Evolutionary conservation across 179 eudicot species (phyloP).

Genomic region (Carnegiea gigantea): DNA sequence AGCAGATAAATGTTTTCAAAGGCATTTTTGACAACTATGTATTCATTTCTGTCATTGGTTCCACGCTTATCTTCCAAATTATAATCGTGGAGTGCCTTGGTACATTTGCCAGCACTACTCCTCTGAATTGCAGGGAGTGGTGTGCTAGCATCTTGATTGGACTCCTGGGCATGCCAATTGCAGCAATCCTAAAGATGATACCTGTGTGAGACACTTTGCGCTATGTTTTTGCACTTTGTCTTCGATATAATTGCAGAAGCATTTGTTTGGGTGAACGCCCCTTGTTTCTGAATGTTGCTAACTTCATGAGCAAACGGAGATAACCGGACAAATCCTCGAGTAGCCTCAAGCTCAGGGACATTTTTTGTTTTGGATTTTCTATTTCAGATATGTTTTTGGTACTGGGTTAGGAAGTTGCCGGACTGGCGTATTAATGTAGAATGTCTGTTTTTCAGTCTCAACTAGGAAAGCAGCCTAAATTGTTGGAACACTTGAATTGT

Average conservation of each 20-base stretch:
- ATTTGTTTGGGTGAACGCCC: constrained; percentile 3
- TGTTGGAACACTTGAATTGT: neutral
- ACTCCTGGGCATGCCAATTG: constrained; percentile 87
- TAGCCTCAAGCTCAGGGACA: neutral
- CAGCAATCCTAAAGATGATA: constrained; percentile 60
- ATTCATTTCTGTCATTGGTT: constrained; percentile 58
- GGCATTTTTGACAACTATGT: constrained; percentile 83
- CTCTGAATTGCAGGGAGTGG: constrained; percentile 70
- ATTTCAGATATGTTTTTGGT: neutral
- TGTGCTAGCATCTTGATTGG: constrained; percentile 59
- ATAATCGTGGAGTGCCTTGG: constrained; percentile 78
- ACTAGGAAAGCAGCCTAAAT: neutral
- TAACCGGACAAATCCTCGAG: neutral
- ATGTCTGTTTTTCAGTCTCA: neutral
- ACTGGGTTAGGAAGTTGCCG: neutral
- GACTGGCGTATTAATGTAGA: neutral
- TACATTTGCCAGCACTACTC: constrained; percentile 81
- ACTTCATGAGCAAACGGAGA: neutral
- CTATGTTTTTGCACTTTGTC: neutral
- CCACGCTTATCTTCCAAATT: constrained; percentile 74
- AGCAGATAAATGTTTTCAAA: constrained; percentile 67
- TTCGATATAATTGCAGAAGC: neutral
- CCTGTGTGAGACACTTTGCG: constrained; percentile 35
- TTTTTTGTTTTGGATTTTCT: neutral
- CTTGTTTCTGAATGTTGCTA: neutral